Conservation (phyloP, 1,284 basidiomycete species). For the Tremellales sp. region DNA sequence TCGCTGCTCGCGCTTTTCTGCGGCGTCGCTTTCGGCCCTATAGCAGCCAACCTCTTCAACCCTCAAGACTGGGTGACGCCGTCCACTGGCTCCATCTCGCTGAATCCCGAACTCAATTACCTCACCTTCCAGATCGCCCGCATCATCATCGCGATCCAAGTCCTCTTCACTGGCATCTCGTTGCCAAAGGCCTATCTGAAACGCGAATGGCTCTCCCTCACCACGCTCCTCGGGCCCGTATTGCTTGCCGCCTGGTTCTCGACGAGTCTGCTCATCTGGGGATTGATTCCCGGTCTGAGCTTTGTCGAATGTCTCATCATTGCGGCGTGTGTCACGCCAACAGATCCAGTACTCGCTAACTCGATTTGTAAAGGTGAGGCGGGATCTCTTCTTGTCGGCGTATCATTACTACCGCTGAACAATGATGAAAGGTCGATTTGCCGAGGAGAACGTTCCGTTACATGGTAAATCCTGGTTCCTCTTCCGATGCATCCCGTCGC, state of each 20-base stretch:
- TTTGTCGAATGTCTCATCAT: slow-evolving; percentile 83
- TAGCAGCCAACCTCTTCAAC: slow-evolving; percentile 32
- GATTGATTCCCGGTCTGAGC: slow-evolving; percentile 76
- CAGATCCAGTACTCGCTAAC: slow-evolving; percentile 88
- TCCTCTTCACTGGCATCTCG: slow-evolving; percentile 94
- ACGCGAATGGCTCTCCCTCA: slow-evolving; percentile 78
- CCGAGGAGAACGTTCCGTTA: slow-evolving; percentile 43
- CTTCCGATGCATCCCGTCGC: too few relatives aligned
- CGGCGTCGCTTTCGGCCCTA: slow-evolving; percentile 72
- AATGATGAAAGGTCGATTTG: slow-evolving; percentile 34
- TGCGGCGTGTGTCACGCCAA: slow-evolving; percentile 90
- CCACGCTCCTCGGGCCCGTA: slow-evolving; percentile 76
- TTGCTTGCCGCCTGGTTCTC: slow-evolving; percentile 85
- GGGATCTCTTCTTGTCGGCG: background rate
- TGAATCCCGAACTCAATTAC: slow-evolving; percentile 30
- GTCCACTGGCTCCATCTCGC: too few relatives aligned
- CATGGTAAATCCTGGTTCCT: too few relatives aligned
- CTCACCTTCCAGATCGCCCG: slow-evolving; percentile 72
- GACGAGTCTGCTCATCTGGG: slow-evolving; percentile 74
- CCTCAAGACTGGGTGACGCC: slow-evolving; percentile 23
- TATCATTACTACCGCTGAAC: background rate
- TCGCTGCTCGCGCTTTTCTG: slow-evolving; percentile 89
- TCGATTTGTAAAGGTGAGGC: slow-evolving; percentile 52
- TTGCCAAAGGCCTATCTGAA: slow-evolving; percentile 81
- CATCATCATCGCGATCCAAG: slow-evolving; percentile 90